Evolutionary conservation across 352 stramenopile genomes (phyloP).

Genomic region (Nothophytophthora sp.): DNA sequence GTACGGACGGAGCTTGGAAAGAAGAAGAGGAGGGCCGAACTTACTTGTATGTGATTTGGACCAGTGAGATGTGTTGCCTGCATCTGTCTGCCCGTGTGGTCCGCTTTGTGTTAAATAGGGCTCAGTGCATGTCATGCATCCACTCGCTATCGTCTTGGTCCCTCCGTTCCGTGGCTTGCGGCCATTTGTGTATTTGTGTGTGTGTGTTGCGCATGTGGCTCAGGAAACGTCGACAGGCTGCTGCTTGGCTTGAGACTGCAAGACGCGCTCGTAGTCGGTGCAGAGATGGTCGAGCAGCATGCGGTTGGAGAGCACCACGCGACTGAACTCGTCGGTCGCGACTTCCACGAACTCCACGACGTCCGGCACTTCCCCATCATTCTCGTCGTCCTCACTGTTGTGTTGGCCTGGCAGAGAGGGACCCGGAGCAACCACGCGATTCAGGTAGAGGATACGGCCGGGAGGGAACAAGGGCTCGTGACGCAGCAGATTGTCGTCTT

Average conservation of each 20-base stretch:
- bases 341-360: constrained; percentile 67
- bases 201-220: no score
- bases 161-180: no score
- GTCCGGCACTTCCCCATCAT: constrained; percentile 12
- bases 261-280: constrained; percentile 74
- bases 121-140: no score
- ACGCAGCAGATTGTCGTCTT: constrained; percentile 34
- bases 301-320: constrained; percentile 75
- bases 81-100: no score
- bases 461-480: constrained; percentile 72
- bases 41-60: no score
- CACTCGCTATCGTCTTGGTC: no score
- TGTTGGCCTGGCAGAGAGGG: constrained; percentile 5
- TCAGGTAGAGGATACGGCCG: constrained; percentile 72
- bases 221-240: no score
- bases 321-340: constrained; percentile 65
- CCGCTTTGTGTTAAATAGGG: neutral
- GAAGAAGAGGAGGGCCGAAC: no score
- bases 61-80: no score
- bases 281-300: constrained; percentile 90
- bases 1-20: no score
- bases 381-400: constrained; percentile 2
- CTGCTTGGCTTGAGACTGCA: constrained; percentile 28
- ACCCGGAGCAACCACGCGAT: constrained; percentile 27
- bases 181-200: constrained; percentile 8